Base-by-base conservation (phyloP, 2,329 filamentous ascomycete genomes). In the Fusarium sp. region DNA sequence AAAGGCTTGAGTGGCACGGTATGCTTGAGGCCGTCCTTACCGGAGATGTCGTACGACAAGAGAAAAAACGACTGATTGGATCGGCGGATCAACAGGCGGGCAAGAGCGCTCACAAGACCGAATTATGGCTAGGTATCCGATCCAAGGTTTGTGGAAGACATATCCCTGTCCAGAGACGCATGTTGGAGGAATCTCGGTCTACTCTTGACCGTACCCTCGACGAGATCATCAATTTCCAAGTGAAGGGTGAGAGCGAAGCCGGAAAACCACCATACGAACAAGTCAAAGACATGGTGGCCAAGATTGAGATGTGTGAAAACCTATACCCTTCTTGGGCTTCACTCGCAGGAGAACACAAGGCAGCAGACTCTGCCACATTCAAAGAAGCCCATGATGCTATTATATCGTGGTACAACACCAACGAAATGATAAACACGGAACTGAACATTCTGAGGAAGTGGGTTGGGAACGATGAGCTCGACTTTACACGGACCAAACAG, bases 1-100 rank as follows among this genome's bases (percentile, higher is more conserved):
- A 98, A 82, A 88, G 95, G 48, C 86, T 99, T 30, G 96, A 99
- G 83, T 99, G 96, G 96, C 95, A 99, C 83, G 94, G 94, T 7
- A 99, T 99, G 96, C 85, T 99, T 63, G 94, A 95, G 67, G 97
- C 95, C 20, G 96, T 99, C 8, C 85, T 99, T 74, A 98, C 95
- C 2, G 96, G 96, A 73, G 96, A 99, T 81, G 96, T 99, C 14
- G 95, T 99, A 65, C 94, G 94, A 78, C 96, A 99, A 82, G 96
- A 99, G 84, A 99, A 99, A 87, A 97, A 97, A 82, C 91, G 96
- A 48, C 83, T 99, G 78, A 96, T 97, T 74, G 95, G 94, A 50
- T 92, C 93, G 8, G 86, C 87, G 18, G 90, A 91, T 59, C 86
- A 87, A 74, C 84, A 88, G 68, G 80, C 84, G 14, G 87, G 86